Conservation (phyloP, 1,284 basidiomycete genomes). For the Coriolopsis trogii region DNA sequence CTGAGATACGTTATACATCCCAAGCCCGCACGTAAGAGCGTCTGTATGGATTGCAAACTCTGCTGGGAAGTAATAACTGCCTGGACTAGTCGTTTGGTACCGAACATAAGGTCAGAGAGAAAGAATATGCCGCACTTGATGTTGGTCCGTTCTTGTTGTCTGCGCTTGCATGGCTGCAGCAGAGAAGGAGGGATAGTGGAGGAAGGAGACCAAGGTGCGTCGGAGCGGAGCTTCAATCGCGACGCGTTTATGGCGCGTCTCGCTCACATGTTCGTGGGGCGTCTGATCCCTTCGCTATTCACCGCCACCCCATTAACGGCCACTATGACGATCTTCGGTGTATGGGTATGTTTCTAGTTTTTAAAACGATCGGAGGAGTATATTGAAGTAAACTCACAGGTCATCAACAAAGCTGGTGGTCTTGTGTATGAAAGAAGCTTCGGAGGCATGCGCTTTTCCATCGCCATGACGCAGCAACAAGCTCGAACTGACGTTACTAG, state of each 20-base stretch:
- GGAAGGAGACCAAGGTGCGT: background rate
- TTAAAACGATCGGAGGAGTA: background rate
- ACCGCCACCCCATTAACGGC: too few species aligned
- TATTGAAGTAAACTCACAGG: constrained; percentile 45
- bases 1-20: constrained; percentile 79
- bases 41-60: constrained; percentile 69
- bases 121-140: constrained; percentile 22
- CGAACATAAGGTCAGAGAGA: background rate
- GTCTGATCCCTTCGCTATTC: background rate
- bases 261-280: constrained; percentile 24
- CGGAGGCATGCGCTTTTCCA: constrained; percentile 56
- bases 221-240: constrained; percentile 24
- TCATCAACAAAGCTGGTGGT: constrained; percentile 99
- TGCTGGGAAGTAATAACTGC: constrained; percentile 59
- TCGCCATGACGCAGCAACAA: too few species aligned
- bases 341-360: constrained; percentile 65
- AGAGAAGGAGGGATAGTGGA: constrained; percentile 2
- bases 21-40: constrained; percentile 70
- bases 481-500: constrained; percentile 15
- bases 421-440: constrained; percentile 94
- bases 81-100: constrained; percentile 18
- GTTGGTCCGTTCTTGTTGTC: constrained; percentile 27
- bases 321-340: constrained; percentile 79
- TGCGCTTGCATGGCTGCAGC: constrained; percentile 37
- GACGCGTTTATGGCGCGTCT: constrained; percentile 27